Base-by-base conservation (phyloP, 2,329 filamentous ascomycete genomes). In the Aspergillus melleus region DNA sequence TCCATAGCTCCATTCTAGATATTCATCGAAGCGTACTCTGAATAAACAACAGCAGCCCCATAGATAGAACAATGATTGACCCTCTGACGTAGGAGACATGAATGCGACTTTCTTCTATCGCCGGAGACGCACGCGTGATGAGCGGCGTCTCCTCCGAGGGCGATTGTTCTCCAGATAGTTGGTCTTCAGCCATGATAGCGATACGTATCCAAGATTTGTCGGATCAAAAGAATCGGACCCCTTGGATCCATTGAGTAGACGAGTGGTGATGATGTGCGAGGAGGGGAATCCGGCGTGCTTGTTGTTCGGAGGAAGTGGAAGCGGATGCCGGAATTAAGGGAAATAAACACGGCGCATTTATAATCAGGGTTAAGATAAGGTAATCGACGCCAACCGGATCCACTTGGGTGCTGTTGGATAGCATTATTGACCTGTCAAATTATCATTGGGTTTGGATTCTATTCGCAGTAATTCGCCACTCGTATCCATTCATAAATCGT, bases 31-130 rank as follows among this genome's bases (percentile, higher is more conserved):
- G 16, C 22, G 30, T 63, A 65, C 65, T 55, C 49, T 66, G 65
- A 20, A 62, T 65, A 29, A 66, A 66, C 6, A 65, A 58, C 29
- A 66, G 54, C 4, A 62, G 30, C 2, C 65, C 65, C 57, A 64
- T 65, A 6, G 63, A 36, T 2, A 61, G 4, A 9, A 60, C 24
- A 36, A 66, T 64, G 11, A 52, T 54, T 10, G 62, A 49, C 12
- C 65, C 65, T 22, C 64, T 57, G 32, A 30, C 26, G 19, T 52
- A 49, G 16, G 61, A 65, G 12, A 62, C 36, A 10, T 60, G 29
- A 19, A 49, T 51, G 12, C 29, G 46, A 5, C 50, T 32, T 26
- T 49, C 29, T 30, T 49, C 29, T 22, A 22, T 39, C 8, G 29
- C 12, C n/a, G 14, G 29, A 19, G 50, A 52, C n/a, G 29, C 50